A percentile compares a stretch with the other conserved stretches of the same genome.
These are phyloP conservation scores for Schizochytrium sp. DNA, from an alignment of 108 stramenopile species.

Conservation along the genomic window DNA sequence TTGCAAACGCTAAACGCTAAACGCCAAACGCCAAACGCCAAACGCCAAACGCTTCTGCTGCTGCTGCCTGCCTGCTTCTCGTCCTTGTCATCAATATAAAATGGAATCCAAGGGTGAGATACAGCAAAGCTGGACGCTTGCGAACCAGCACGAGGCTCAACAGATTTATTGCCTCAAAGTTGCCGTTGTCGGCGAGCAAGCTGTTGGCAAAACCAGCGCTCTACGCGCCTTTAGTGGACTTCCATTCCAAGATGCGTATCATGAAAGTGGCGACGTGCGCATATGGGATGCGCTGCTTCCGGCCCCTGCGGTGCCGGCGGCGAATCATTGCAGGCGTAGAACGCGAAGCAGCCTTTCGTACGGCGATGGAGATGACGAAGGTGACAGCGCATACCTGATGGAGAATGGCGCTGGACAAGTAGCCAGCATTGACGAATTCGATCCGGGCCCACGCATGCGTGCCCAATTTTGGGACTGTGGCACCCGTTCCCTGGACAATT, in stretches of 20 bases:
- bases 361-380: background rate
- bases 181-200: background rate
- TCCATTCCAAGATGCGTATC: background rate
- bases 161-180: background rate
- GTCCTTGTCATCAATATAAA: no score
- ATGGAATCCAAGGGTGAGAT: no score
- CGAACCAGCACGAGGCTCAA: no score
- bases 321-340: background rate
- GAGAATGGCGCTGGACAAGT: background rate
- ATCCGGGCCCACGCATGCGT: background rate
- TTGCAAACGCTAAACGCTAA: no score
- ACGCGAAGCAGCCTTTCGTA: background rate
- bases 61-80: no score
- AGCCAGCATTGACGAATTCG: background rate
- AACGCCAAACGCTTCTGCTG: no score
- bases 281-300: background rate
- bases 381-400: background rate
- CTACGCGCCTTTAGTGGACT: background rate
- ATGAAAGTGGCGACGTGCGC: background rate
- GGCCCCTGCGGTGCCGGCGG: background rate
- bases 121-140: no score
- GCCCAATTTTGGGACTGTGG: slow-evolving; percentile 7
- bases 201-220: background rate
- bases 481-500: background rate
- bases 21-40: no score